phyloP scores from a whole-genome alignment of 495 filamentous ascomycete genomes.

The Trichodelitschia bisporula region DNA sequence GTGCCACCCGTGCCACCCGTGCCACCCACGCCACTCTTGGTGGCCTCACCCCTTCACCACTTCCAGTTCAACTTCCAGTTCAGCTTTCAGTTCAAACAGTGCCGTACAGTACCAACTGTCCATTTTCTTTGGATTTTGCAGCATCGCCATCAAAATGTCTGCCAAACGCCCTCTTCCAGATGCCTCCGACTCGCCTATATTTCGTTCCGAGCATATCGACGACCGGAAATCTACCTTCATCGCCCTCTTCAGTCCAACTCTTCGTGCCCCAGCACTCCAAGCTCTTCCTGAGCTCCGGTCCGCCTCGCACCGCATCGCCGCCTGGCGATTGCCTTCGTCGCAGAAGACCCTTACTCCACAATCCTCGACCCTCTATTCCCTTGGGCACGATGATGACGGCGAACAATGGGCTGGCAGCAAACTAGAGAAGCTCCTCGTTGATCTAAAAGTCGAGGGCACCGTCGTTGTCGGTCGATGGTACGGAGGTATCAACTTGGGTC shows the following conservation, averaged over 20 bases:
- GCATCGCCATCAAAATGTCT: too few species aligned
- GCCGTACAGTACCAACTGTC: too few species aligned
- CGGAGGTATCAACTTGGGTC: conserved; percentile 21
- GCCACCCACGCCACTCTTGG: too few species aligned
- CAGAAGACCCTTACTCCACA: conserved; percentile 9
- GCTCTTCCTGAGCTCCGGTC: conserved; percentile 10
- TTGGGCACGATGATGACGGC: conserved; percentile 22
- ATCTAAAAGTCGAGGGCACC: conserved; percentile 13
- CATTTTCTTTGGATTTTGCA: too few species aligned
- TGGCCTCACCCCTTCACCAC: too few species aligned
- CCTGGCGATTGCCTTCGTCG: conserved; percentile 14
- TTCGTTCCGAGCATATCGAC: too few species aligned
- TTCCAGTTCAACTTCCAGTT: too few species aligned
- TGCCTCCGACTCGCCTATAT: too few species aligned
- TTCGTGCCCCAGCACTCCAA: conserved; percentile 14
- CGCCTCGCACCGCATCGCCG: conserved; percentile 20
- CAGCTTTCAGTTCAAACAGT: too few species aligned
- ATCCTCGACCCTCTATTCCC: conserved; percentile 7
- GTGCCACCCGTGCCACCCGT: too few species aligned
- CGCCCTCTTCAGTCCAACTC: conserved; percentile 17
- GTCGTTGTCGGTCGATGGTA: conserved; percentile 24
- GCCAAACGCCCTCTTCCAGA: too few species aligned
- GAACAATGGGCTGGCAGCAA: conserved; percentile 18
- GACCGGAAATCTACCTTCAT: conserved; percentile 20
- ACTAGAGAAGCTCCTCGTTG: conserved; percentile 15